Evolutionary conservation across 805 yeast species (phyloP), one percentile per base, ranked within the genome.

Genomic region (Kodamaea leandrae): DNA sequence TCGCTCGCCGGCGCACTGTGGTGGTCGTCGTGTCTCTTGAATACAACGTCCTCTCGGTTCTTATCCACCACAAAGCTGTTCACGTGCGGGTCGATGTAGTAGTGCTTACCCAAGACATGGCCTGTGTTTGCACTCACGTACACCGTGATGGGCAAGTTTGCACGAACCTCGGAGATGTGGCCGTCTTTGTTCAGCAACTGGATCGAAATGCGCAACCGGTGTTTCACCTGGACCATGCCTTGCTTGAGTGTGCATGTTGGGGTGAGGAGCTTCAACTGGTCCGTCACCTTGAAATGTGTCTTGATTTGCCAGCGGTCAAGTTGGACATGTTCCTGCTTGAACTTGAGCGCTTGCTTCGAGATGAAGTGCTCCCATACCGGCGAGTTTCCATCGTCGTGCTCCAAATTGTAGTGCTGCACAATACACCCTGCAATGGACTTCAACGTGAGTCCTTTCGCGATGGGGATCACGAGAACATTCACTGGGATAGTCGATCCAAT

Each of bases 101-200:
- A 60, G 41, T 63, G 68, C 14, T 50, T 49, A 1, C 71, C 68
- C n/a, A 52, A 47, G 5, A 62, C 68, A 36, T 56, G 57, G 2
- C 74, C 74, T 1, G 54, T 55, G 34, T 62, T 61, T 3, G 74
- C 63, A 40, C 72, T 66, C 13, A 75, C 53, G 44, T 69, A 74
- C 3, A 76, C 52, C 25, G 52, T 49, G 1, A 77, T 55, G 0
- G 82, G 82, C 32, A 77, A 54, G 46, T 74, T 76, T 8, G 81
- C 77, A 37, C 77, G 60, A 23, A 77, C 61, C 49, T 76, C 79
- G 39, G 77, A 71, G 2, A 62, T 56, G 51, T 75, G 80, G 12
- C 80, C 80, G 44, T 66, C 74, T 6, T 67, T 60, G 44, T 77
- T 77, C 16, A 66, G 58, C 26, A 77, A 54, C 39, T 71, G 72